These are phyloP conservation scores for Dictyostelium capitatum DNA, from an alignment of 78 protist genomes.

Conservation along the genomic window DNA sequence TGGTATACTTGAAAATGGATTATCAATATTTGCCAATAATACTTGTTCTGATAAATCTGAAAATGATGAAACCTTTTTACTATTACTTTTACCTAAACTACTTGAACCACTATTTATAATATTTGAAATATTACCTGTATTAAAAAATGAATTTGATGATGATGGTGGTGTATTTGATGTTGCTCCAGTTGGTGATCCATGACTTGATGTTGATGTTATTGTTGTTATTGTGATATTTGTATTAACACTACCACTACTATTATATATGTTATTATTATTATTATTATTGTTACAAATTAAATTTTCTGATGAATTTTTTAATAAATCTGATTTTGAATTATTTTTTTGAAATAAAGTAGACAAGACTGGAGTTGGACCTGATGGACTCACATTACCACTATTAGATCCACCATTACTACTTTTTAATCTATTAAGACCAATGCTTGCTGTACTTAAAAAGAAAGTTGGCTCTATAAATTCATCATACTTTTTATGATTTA, in stretches of 20 bases:
- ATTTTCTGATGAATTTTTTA: conserved; percentile 10
- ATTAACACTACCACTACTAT: neutral
- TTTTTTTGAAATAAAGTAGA: conserved; percentile 8
- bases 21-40: conserved; percentile 24
- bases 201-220: neutral
- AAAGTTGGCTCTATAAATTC: conserved; percentile 47
- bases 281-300: neutral
- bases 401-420: neutral
- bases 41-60: neutral
- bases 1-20: conserved; percentile 21
- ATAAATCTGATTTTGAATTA: conserved; percentile 4
- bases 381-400: conserved; percentile 22
- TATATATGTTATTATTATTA: neutral
- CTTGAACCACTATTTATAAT: neutral
- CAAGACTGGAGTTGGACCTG: conserved; percentile 16
- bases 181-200: neutral
- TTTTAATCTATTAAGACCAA: conserved; percentile 49
- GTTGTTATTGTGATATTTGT: neutral
- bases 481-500: conserved; percentile 71
- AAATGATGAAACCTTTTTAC: neutral
- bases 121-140: neutral
- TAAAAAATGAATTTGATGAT: neutral
- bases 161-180: neutral
- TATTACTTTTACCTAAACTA: conserved; percentile 13
- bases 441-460: conserved; percentile 65